Evolutionary conservation across 345 rosid genomes (phyloP).

Genomic region (Salix dunnii): DNA sequence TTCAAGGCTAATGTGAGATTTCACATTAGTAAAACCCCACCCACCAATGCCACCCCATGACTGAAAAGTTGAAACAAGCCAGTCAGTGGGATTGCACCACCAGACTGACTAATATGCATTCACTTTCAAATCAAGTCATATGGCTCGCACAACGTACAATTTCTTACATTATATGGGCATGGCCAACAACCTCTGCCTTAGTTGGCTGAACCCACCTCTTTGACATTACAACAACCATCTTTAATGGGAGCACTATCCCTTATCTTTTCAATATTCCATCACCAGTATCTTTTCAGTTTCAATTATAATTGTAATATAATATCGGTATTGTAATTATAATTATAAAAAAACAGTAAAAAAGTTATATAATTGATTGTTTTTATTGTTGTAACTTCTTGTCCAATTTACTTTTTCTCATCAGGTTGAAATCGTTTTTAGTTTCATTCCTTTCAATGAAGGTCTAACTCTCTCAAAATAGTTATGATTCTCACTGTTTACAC

Average conservation of each 20-base stretch:
- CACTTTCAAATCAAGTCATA: conserved; percentile 13
- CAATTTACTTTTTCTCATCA: too few species aligned
- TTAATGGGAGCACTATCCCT: background rate
- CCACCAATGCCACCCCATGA: conserved; percentile 4
- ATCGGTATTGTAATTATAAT: too few species aligned
- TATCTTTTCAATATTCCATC: background rate
- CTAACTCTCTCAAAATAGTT: too few species aligned
- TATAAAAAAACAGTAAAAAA: too few species aligned
- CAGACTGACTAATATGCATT: background rate
- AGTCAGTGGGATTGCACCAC: background rate
- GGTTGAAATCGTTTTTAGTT: too few species aligned
- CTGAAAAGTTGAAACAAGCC: background rate
- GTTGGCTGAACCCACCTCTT: conserved; percentile 5
- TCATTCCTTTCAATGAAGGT: too few species aligned
- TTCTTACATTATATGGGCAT: background rate
- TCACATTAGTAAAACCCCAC: background rate
- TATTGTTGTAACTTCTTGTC: too few species aligned
- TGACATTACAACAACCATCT: conserved; percentile 4
- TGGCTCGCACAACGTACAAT: background rate
- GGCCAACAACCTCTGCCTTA: conserved; percentile 10
- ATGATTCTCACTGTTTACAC: too few species aligned
- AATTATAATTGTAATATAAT: too few species aligned
- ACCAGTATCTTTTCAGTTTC: background rate
- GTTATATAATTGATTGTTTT: too few species aligned
- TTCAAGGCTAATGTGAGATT: background rate